These are phyloP conservation scores for Schizopora paradoxa DNA, from an alignment of 1,284 basidiomycete genomes.

Conservation along the genomic window DNA sequence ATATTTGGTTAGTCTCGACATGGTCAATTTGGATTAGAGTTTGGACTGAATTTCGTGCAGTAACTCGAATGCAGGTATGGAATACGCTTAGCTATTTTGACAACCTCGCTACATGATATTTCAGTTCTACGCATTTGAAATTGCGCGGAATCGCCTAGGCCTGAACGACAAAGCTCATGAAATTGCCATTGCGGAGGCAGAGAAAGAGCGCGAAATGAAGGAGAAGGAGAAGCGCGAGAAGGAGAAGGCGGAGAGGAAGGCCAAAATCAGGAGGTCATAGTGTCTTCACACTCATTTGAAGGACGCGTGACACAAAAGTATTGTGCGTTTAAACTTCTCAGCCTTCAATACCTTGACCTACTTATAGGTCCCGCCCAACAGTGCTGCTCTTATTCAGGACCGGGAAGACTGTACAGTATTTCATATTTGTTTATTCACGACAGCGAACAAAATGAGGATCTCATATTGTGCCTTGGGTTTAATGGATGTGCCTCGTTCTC, in stretches of 20 bases:
- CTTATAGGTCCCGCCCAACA: too few species aligned
- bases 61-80: constrained; percentile 70
- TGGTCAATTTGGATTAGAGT: constrained; percentile 3
- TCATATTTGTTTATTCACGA: too few species aligned
- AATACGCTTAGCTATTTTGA: background rate
- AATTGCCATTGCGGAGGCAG: constrained; percentile 65
- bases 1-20: constrained; percentile 72
- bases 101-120: background rate
- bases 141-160: constrained; percentile 87
- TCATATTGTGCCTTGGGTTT: too few species aligned
- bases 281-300: background rate
- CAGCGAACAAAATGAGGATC: too few species aligned
- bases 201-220: constrained; percentile 52
- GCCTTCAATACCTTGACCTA: too few species aligned
- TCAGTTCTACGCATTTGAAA: constrained; percentile 92
- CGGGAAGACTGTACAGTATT: too few species aligned
- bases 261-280: constrained; percentile 21
- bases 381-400: too few species aligned
- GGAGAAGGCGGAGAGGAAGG: constrained; percentile 37
- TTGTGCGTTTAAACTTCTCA: too few species aligned
- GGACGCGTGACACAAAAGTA: too few species aligned
- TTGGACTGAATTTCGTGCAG: constrained; percentile 30
- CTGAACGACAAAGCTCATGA: constrained; percentile 90
- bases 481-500: too few species aligned
- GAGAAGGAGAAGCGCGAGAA: constrained; percentile 40